Evolutionary conservation across 2,329 filamentous ascomycete species (phyloP).

Genomic region (Botrytis medusae): DNA sequence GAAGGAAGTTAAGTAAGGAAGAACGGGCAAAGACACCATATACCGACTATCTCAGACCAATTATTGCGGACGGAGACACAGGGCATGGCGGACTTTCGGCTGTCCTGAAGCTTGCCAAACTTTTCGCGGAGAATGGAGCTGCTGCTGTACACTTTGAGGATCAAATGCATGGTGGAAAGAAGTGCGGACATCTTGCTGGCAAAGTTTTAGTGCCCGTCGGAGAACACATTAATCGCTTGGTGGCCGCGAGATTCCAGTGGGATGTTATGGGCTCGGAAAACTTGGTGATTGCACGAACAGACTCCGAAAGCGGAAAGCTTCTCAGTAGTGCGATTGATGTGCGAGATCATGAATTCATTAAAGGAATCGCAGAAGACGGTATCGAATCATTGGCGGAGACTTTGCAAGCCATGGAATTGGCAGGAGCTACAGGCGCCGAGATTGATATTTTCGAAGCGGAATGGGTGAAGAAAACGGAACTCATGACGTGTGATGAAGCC

Average conservation of each 20-base stretch:
- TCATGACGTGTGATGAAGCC: slow-evolving; percentile 91
- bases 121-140: slow-evolving; percentile 95
- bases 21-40: slow-evolving; percentile 77
- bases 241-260: slow-evolving; percentile 94
- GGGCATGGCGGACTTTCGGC: slow-evolving; percentile 91
- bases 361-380: slow-evolving; percentile 75
- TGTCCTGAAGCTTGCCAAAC: slow-evolving; percentile 92
- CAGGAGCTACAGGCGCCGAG: slow-evolving; percentile 73
- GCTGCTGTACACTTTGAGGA: slow-evolving; percentile 98
- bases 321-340: slow-evolving; percentile 89
- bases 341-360: slow-evolving; percentile 95
- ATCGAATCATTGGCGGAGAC: slow-evolving; percentile 82
- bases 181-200: slow-evolving; percentile 93
- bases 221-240: slow-evolving; percentile 94
- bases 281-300: slow-evolving; percentile 89
- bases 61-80: slow-evolving; percentile 94
- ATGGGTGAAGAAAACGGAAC: slow-evolving; percentile 83
- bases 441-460: slow-evolving; percentile 82
- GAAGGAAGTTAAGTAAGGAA: slow-evolving; percentile 73
- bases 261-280: slow-evolving; percentile 97
- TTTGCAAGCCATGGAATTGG: slow-evolving; percentile 83
- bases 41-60: slow-evolving; percentile 88
- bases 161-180: slow-evolving; percentile 96
- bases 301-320: slow-evolving; percentile 90
- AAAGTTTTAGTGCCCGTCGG: slow-evolving; percentile 93